phyloP scores from a whole-genome alignment of 2,329 filamentous ascomycete species.

The Colletotrichum tropicicola region DNA sequence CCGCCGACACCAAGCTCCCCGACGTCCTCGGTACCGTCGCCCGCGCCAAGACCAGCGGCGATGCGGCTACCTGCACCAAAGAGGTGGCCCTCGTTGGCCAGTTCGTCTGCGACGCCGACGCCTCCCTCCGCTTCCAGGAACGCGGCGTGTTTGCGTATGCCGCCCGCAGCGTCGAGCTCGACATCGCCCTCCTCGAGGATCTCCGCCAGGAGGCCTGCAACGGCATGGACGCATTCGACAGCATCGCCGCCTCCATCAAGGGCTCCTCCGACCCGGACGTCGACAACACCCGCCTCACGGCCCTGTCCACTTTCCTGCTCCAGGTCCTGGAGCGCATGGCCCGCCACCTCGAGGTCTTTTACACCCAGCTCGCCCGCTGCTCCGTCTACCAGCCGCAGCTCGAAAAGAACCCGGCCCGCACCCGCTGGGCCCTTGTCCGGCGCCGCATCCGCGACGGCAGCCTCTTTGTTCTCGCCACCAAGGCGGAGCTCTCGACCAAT shows the following conservation, averaged over 20 bases:
- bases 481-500: conserved; percentile 40
- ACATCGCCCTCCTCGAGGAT: conserved; percentile 61
- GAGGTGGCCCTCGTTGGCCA: conserved; percentile 60
- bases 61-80: conserved; percentile 54
- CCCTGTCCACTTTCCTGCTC: conserved; percentile 56
- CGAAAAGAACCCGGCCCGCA: conserved; percentile 61
- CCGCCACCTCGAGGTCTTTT: conserved; percentile 59
- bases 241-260: conserved; percentile 43
- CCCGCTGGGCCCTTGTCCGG: conserved; percentile 59
- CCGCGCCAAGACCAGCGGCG: conserved; percentile 52
- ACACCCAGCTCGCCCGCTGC: conserved; percentile 56
- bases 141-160: conserved; percentile 60
- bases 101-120: conserved; percentile 55
- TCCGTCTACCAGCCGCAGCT: conserved; percentile 60
- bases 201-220: conserved; percentile 59
- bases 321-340: conserved; percentile 63
- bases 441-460: conserved; percentile 58
- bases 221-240: conserved; percentile 64
- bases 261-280: conserved; percentile 43
- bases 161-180: conserved; percentile 55
- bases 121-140: conserved; percentile 58
- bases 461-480: conserved; percentile 58
- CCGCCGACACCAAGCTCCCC: conserved; percentile 48
- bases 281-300: conserved; percentile 47
- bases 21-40: conserved; percentile 53